These are phyloP conservation scores for Fusarium sacchari DNA, from an alignment of 2,329 filamentous ascomycete species.

Conservation along the genomic window DNA sequence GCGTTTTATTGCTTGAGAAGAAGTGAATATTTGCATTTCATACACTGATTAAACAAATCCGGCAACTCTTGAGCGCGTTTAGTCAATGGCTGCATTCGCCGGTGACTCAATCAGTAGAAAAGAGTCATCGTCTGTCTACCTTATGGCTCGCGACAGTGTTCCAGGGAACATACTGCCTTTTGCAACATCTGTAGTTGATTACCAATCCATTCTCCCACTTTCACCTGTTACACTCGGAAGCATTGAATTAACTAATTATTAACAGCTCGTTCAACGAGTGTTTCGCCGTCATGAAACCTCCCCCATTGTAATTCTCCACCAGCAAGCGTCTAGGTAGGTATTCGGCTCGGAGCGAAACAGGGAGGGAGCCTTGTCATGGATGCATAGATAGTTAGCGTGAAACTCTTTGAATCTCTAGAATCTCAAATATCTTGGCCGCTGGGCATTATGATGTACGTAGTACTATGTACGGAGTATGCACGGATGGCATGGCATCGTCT, in stretches of 20 bases:
- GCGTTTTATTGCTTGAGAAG: background rate
- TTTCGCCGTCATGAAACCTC: constrained; percentile 14
- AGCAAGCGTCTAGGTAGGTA: background rate
- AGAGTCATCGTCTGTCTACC: background rate
- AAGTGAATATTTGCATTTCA: background rate
- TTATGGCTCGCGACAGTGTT: background rate
- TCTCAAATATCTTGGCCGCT: constrained; percentile 25
- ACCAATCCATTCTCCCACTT: background rate
- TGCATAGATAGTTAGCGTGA: background rate
- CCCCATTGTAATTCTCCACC: constrained; percentile 6
- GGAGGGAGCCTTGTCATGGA: constrained; percentile 3
- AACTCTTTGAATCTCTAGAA: background rate
- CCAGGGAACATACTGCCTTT: background rate
- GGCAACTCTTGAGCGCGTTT: background rate
- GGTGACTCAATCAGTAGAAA: constrained; percentile 35
- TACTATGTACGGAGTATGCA: no score
- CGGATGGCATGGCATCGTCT: constrained; percentile 7
- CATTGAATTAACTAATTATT: constrained; percentile 19
- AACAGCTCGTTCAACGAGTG: background rate
- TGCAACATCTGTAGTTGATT: background rate
- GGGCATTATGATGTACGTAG: background rate
- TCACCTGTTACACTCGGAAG: background rate
- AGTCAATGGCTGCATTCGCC: constrained; percentile 18
- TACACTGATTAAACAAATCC: background rate
- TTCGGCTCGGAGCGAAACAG: background rate